phyloP scores from a whole-genome alignment of 2,329 filamentous ascomycete genomes.

The Orbilia quercus region DNA sequence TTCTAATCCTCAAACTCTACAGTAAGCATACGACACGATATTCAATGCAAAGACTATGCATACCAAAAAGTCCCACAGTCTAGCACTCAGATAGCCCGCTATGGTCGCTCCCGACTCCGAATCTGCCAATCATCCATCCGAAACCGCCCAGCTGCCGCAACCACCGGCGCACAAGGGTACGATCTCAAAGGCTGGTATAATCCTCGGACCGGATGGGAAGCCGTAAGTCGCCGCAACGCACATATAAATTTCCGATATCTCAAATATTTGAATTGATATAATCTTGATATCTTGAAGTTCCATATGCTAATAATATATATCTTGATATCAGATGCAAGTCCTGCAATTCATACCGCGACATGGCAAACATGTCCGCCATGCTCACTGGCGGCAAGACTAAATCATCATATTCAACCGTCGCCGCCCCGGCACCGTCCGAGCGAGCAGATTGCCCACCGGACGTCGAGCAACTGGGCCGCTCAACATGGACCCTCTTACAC shows the following conservation, averaged over 20 bases:
- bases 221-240: conserved; percentile 70
- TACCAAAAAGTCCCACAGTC: no score
- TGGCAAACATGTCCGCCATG: conserved; percentile 70
- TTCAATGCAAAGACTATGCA: no score
- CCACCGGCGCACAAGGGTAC: conserved; percentile 42
- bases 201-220: conserved; percentile 83
- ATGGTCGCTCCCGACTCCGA: conserved; percentile 33
- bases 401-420: conserved; percentile 59
- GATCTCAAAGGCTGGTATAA: conserved; percentile 71
- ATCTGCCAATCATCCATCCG: background rate
- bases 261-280: no score
- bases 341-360: conserved; percentile 73
- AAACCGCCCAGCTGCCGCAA: conserved; percentile 27
- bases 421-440: conserved; percentile 10
- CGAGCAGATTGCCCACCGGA: conserved; percentile 74
- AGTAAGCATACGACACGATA: background rate
- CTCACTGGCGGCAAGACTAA: conserved; percentile 66
- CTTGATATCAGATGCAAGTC: conserved; percentile 71
- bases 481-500: conserved; percentile 93
- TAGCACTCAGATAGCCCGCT: no score
- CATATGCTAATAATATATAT: background rate
- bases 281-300: conserved; percentile 58
- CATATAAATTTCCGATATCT: conserved; percentile 25
- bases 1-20: conserved; percentile 36
- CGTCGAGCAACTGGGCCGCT: conserved; percentile 84